phyloP scores from a whole-genome alignment of 805 yeast species.

The Pichia pseudocactophila region DNA sequence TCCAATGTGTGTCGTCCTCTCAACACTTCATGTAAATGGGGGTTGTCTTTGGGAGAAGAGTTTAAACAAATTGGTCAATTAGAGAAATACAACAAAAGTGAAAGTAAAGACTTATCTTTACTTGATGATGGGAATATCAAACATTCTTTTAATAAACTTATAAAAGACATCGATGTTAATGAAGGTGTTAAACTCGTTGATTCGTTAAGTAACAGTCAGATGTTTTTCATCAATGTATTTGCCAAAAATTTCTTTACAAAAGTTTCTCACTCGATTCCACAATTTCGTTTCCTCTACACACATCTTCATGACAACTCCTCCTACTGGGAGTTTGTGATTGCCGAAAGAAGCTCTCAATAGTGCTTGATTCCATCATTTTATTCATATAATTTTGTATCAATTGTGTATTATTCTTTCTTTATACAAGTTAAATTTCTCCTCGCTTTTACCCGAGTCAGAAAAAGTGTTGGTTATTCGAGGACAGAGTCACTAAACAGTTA shows the following conservation, averaged over 20 bases:
- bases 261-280: conserved; percentile 53
- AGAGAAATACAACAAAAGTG: conserved; percentile 26
- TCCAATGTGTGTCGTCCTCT: conserved; percentile 85
- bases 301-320: conserved; percentile 44
- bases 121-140: conserved; percentile 5
- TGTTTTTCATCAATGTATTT: conserved; percentile 75
- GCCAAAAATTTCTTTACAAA: conserved; percentile 69
- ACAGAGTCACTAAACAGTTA: no score
- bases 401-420: no score
- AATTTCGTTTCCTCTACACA: conserved; percentile 45
- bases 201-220: conserved; percentile 57
- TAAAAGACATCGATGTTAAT: conserved; percentile 27
- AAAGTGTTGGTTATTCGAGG: no score
- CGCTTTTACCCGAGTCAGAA: no score
- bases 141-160: conserved; percentile 2
- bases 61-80: conserved; percentile 57
- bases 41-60: conserved; percentile 67
- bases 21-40: conserved; percentile 77
- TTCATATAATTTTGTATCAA: background rate
- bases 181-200: conserved; percentile 41
- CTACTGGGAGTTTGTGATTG: conserved; percentile 40
- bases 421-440: no score
- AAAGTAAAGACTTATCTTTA: background rate
- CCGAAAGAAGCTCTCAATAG: background rate
- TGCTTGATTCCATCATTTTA: background rate